Conservation (phyloP, 805 yeast species). For the Lipomyces mesembrius region DNA sequence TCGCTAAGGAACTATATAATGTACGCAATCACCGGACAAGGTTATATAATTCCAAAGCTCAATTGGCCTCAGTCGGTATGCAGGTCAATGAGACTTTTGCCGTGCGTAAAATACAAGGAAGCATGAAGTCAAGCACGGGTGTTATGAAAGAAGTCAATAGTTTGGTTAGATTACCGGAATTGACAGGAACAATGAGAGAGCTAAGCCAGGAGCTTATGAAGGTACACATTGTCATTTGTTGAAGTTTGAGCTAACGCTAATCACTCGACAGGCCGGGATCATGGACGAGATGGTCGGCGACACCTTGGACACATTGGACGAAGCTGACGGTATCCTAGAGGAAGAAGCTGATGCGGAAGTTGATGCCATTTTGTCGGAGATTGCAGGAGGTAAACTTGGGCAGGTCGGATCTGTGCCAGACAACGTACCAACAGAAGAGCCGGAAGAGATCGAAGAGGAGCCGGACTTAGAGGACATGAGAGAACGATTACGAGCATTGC, state of each 20-base stretch:
- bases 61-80: conserved; percentile 82
- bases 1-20: conserved; percentile 80
- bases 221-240: conserved; percentile 14
- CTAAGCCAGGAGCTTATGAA: conserved; percentile 79
- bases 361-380: conserved; percentile 60
- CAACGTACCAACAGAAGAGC: conserved; percentile 44
- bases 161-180: conserved; percentile 75
- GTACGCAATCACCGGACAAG: conserved; percentile 75
- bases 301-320: conserved; percentile 70
- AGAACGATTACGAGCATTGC: conserved; percentile 83
- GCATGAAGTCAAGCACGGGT: conserved; percentile 74
- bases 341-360: conserved; percentile 68
- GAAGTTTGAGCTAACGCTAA: background rate
- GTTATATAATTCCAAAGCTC: conserved; percentile 79
- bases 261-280: conserved; percentile 51
- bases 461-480: conserved; percentile 83
- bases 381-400: conserved; percentile 51
- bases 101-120: conserved; percentile 77
- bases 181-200: conserved; percentile 81
- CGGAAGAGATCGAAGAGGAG: conserved; percentile 62
- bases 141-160: conserved; percentile 89
- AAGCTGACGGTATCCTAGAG: conserved; percentile 64
- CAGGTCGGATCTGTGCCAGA: conserved; percentile 49
- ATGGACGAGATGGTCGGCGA: conserved; percentile 96
- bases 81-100: conserved; percentile 92